Base-by-base conservation (phyloP, 148 eudicot genomes). In the Salicornia ramosissima region DNA sequence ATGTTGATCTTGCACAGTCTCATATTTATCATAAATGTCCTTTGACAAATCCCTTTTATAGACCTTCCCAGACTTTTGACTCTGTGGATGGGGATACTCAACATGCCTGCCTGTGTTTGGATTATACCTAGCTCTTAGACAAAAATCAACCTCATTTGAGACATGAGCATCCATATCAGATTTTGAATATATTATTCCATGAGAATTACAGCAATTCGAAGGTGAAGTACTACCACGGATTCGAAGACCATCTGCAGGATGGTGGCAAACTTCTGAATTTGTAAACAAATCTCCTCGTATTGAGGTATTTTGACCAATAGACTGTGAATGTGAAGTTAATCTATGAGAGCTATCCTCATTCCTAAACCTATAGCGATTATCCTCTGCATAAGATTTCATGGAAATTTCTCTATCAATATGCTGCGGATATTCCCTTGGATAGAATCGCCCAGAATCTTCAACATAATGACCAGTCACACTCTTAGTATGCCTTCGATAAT, bases 281-380 rank as follows among this genome's bases (percentile, higher is more conserved):
- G 67, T 14, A 55, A 18, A 40, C 0, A 21, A n/a, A 71, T 10
- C 16, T 54, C 63, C 63, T 19, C 28, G 67, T 40, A 12, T 54
- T 19, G 72, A 53, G 46, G 67, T 59, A 42, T 14, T 61, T 25
- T 58, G 75, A 58, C 62, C 75, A 40, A 68, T 62, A 51, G 63
- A 76, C 7, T 34, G 67, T 36, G 75, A 57, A 39, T 26, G 51
- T 26, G 75, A 71, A 19, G 72, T 66, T 68, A 66, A 77, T 58
- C 75, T 53, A 71, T 19, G 68, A 47, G 80, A 71, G 19, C 71
- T 45, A 57, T 59, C 80, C 57, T 58, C 66, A 14, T 12, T 30
- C 47, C 10, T 10, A 49, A 29, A 58, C 62, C 62, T 58, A 58
- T 10, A 25, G 29, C 33, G 33, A n/a, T 47, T 56, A 16, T 5